Percentiles rank a stretch among this genome's conserved stretches.
phyloP scores from a whole-genome alignment of 306 rosid genomes.

The Corylus avellana region DNA sequence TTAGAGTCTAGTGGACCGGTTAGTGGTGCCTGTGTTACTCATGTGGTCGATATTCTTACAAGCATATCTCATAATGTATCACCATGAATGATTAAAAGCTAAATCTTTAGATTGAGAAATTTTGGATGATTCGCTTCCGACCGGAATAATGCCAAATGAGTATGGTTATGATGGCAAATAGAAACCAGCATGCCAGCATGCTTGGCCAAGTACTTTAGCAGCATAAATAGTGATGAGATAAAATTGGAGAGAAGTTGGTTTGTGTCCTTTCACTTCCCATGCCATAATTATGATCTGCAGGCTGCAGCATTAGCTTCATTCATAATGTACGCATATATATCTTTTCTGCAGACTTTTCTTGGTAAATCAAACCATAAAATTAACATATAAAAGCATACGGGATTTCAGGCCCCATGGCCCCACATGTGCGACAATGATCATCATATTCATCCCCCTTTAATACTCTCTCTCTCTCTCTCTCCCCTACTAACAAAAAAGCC shows the following conservation, averaged over 20 bases:
- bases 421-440: conserved; percentile 47
- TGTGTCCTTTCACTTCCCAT: conserved; percentile 24
- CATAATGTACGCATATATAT: conserved; percentile 18
- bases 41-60: conserved; percentile 23
- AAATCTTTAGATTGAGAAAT: conserved; percentile 20
- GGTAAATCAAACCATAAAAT: conserved; percentile 54
- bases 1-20: conserved; percentile 1
- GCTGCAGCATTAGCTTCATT: conserved; percentile 20
- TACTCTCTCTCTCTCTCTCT: conserved; percentile 25
- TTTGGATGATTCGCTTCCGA: conserved; percentile 32
- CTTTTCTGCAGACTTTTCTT: neutral
- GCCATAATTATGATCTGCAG: conserved; percentile 20
- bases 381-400: conserved; percentile 57
- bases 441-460: conserved; percentile 48
- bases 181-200: conserved; percentile 39
- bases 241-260: conserved; percentile 4
- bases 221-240: conserved; percentile 19
- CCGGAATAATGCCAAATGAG: conserved; percentile 31
- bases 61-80: conserved; percentile 8
- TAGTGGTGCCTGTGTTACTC: conserved; percentile 1
- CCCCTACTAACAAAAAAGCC: conserved; percentile 51
- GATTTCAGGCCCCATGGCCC: conserved; percentile 41
- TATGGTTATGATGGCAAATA: conserved; percentile 27
- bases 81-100: conserved; percentile 16
- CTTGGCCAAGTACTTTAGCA: conserved; percentile 27